Evolutionary conservation across 257 asterid species (phyloP).

Genomic region (Solanum sejunctum): DNA sequence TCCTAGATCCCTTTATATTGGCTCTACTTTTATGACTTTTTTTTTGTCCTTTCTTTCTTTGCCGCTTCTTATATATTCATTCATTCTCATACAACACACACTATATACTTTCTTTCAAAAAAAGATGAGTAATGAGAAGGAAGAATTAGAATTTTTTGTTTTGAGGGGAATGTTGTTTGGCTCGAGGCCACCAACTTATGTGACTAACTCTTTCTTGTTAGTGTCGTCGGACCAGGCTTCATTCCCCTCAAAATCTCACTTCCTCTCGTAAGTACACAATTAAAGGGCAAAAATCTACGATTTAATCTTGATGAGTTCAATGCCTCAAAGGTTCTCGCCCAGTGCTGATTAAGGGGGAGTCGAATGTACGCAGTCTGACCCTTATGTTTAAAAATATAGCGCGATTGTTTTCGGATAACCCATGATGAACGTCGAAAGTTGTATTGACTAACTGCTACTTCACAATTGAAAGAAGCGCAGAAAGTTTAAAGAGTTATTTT

Average conservation of each 20-base stretch:
- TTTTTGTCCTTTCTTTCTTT: slow-evolving; percentile 34
- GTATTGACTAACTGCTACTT: too few relatives aligned
- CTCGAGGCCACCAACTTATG: slow-evolving; percentile 58
- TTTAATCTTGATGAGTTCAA: not conserved
- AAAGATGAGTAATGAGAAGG: not conserved
- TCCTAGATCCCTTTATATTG: not conserved
- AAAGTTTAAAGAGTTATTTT: too few relatives aligned
- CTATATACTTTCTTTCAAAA: not conserved
- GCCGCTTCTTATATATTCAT: slow-evolving; percentile 25
- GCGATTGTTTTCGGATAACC: too few relatives aligned
- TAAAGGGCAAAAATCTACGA: not conserved
- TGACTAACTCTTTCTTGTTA: not conserved
- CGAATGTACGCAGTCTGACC: too few relatives aligned
- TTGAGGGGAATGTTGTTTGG: slow-evolving; percentile 99
- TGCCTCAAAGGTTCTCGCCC: too few relatives aligned
- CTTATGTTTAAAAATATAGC: too few relatives aligned
- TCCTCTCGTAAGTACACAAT: slow-evolving; percentile 5
- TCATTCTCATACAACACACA: not conserved
- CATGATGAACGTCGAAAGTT: too few relatives aligned
- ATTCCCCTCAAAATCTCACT: slow-evolving; percentile 82
- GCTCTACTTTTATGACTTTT: slow-evolving; percentile 44
- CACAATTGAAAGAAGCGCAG: too few relatives aligned
- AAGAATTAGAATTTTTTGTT: slow-evolving; percentile 21
- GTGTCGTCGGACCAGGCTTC: slow-evolving; percentile 99
- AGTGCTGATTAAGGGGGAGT: too few relatives aligned